These are phyloP conservation scores for Hygrocybe coccinea DNA, from an alignment of 768 basidiomycete species.

Conservation along the genomic window DNA sequence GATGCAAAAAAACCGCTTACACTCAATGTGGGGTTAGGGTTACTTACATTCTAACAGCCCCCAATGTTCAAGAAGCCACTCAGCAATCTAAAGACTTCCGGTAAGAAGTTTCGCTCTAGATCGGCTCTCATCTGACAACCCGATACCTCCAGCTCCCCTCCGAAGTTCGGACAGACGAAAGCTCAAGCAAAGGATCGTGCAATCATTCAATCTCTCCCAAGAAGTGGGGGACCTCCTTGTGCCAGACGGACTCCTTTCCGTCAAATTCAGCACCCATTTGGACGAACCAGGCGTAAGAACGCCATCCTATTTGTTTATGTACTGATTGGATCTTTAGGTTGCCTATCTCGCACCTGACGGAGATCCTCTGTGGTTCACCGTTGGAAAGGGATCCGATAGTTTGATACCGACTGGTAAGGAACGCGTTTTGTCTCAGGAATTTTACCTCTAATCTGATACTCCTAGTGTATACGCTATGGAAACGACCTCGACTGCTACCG, in stretches of 20 bases:
- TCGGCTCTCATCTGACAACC: background rate
- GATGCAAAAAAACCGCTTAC: too few relatives aligned
- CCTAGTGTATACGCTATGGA: conserved; percentile 55
- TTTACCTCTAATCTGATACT: too few relatives aligned
- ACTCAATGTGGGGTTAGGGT: too few relatives aligned
- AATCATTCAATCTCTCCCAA: conserved; percentile 39
- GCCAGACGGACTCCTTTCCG: conserved; percentile 64
- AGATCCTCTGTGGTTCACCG: conserved; percentile 33
- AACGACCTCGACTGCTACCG: conserved; percentile 61
- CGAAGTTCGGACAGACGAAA: conserved; percentile 71
- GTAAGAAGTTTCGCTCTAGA: background rate
- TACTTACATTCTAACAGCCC: too few relatives aligned
- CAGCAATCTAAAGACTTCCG: conserved; percentile 61
- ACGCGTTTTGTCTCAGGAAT: background rate
- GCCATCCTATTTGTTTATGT: too few relatives aligned
- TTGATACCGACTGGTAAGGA: conserved; percentile 55
- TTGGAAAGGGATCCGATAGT: conserved; percentile 65
- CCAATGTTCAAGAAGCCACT: conserved; percentile 84
- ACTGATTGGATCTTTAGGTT: too few relatives aligned
- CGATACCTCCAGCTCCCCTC: conserved; percentile 53
- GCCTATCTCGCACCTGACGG: conserved; percentile 60
- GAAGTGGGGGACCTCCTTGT: conserved; percentile 60
- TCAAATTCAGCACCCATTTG: conserved; percentile 63
- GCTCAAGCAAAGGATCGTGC: conserved; percentile 47
- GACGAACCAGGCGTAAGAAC: conserved; percentile 68